Base-by-base conservation (phyloP, 2,329 filamentous ascomycete species). In the Botrytis fabae region DNA sequence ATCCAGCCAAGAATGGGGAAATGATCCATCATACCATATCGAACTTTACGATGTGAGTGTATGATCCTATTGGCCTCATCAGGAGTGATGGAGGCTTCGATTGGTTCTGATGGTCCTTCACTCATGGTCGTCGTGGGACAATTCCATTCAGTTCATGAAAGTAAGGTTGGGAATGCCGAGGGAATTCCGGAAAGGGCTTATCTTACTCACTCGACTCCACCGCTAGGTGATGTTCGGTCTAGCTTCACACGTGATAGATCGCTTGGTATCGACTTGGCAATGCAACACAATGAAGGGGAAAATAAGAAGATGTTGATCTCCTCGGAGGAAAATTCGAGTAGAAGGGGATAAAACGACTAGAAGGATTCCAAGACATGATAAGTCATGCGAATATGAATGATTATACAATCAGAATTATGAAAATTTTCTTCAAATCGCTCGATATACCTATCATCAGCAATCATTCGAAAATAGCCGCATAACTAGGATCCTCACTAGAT, bases 21-120 rank as follows among this genome's bases (percentile, higher is more conserved):
- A 57, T 69, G 48, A 69, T 69, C 18, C 35, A 62, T 71, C 88
- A 80, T 85, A 91, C 89, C 89, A 81, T 91, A 91, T 79, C 89
- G 86, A 73, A 91, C 89, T 81, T 91, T 91, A 76, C 89, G 87
- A 80, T 91, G 89, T 70, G 89, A 91, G 80, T 91, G 89, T 77
- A 91, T 91, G 82, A 91, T 91, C 78, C 89, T 88, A 80, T 84
- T 91, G 76, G 89, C 89, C 82, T 91, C 89, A 80, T 91, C 89
- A 16, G 89, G 78, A 40, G 78, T 80, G 46, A 80, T 70, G 61
- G 76, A 74, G 25, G 72, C 70, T 57, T 77, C 76, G 38, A 74
- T 74, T 74, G 73, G 75, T 65, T 77, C 75, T 72, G 71, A 72
- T 10, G 66, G 75, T 38, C 65, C 71, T 69, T 77, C 76, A 63